These are phyloP conservation scores for Oryza glumipatula DNA, from an alignment of 176 grass and related monocot genomes.

Conservation along the genomic window DNA sequence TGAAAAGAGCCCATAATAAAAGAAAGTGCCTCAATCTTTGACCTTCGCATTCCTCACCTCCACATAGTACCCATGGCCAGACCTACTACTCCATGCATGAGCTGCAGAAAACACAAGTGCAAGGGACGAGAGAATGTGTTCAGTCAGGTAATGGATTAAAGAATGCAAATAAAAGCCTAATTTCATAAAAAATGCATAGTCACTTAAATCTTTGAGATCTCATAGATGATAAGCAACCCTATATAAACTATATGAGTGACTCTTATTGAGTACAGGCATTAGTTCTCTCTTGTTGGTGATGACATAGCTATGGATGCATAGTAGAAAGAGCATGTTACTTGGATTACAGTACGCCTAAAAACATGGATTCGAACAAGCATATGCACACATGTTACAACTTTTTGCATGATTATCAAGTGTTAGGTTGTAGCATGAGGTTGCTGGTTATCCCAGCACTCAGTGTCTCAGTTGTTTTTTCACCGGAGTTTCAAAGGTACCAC, in stretches of 20 bases:
- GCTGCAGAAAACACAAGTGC: constrained; percentile 56
- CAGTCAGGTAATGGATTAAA: not conserved
- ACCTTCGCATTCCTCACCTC: constrained; percentile 62
- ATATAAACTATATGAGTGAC: not conserved
- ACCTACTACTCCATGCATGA: constrained; percentile 95
- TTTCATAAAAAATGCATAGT: constrained; percentile 1
- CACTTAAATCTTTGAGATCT: constrained; percentile 21
- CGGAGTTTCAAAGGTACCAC: too few species aligned
- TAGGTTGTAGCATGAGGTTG: not conserved
- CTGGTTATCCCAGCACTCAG: not conserved
- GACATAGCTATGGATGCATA: not conserved
- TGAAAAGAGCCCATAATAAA: constrained; percentile 28
- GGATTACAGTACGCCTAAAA: not conserved
- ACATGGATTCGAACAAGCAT: not conserved
- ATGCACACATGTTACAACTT: not conserved
- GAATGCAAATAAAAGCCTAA: not conserved
- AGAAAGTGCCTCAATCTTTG: constrained; percentile 34
- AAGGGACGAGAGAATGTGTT: constrained; percentile 7
- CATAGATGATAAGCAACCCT: not conserved
- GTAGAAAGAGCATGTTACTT: not conserved
- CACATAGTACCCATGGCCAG: constrained; percentile 86
- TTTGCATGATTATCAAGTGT: not conserved
- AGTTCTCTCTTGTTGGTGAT: not conserved
- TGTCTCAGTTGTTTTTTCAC: too few species aligned
- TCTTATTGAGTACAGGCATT: not conserved